Evolutionary conservation across 202 grass and related monocot species (phyloP), one percentile per base, ranked within the genome.

Genomic region (Zoysia matrella): DNA sequence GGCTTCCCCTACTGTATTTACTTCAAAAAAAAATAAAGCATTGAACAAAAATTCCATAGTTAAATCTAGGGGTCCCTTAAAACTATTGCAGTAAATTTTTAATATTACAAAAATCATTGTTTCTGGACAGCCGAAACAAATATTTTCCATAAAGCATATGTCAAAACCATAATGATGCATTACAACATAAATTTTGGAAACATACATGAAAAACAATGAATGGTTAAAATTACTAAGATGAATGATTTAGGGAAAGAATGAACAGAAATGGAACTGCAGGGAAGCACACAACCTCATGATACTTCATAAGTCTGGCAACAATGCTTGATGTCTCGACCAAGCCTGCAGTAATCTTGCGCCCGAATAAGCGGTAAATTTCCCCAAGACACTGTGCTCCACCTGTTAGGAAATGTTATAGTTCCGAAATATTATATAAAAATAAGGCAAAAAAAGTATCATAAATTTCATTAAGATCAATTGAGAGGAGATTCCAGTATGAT

Each of bases 251-350:
- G 11, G 76, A 30, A 55, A 42, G 52, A 58, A 89, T 52, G 8
- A 69, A 67, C 13, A 85, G 8, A 74, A 88, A 74, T 6, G 4
- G 70, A 89, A 85, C 48, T 78, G 60, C 68, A 78, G 52, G 54
- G 15, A 58, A 69, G 61, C 13, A 76, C 64, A 78, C 74, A 77
- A 98, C 95, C 95, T 98, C 95, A 62, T 91, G 81, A 80, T 86
- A 98, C 67, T 98, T 98, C 92, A 98, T 98, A 47, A 95, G 78
- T 82, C 95, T 98, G 71, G 90, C 91, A 75, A 87, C 90, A 84
- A 95, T 91, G 69, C 74, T 95, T 88, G 90, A 83, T 84, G 92
- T 98, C 82, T 98, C 95, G 14, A 91, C 77, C 75, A 98, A 81
- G 69, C 95, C 95, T 83, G 92, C 85, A 67, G 92, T 98, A 85